A percentile compares a stretch with the other conserved stretches of the same genome.
Evolutionary conservation across 352 stramenopile species (phyloP).

Genomic region (Pythium angustatum): DNA sequence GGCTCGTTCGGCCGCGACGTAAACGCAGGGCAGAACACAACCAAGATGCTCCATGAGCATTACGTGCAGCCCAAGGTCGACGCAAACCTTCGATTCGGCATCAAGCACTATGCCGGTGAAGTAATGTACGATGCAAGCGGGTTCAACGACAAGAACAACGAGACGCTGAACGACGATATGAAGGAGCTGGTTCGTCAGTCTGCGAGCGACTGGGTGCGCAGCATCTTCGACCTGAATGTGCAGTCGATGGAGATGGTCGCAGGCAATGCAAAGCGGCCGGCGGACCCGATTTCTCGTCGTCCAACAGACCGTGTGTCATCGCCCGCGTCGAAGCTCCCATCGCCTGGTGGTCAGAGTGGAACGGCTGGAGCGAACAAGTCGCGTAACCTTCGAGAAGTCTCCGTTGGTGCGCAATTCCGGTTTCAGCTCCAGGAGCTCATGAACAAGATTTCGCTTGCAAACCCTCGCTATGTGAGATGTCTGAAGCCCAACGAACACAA

Average conservation of each 20-base stretch:
- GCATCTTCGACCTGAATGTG: conserved; percentile 86
- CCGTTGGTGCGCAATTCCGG: conserved; percentile 86
- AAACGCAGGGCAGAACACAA: conserved; percentile 42
- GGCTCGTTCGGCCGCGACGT: conserved; percentile 74
- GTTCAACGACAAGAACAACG: conserved; percentile 99
- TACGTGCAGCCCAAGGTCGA: conserved; percentile 92
- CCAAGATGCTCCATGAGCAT: conserved; percentile 83
- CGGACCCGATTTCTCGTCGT: conserved; percentile 59
- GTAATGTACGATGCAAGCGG: conserved; percentile 97
- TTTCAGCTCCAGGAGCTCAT: conserved; percentile 90
- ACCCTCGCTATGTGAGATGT: conserved; percentile 87
- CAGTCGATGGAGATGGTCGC: conserved; percentile 84
- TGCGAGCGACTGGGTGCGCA: conserved; percentile 76
- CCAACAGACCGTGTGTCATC: conserved; percentile 49
- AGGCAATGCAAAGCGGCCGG: conserved; percentile 65
- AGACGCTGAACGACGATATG: conserved; percentile 95
- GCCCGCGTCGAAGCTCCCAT: conserved; percentile 29
- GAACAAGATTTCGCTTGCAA: conserved; percentile 87
- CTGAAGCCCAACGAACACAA: conserved; percentile 91
- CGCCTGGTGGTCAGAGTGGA: conserved; percentile 30
- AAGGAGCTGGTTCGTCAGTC: conserved; percentile 91
- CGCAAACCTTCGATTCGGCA: conserved; percentile 86
- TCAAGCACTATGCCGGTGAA: conserved; percentile 92
- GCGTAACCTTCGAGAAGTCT: conserved; percentile 84
- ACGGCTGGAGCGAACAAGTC: conserved; percentile 57